Base-by-base conservation (phyloP, 2,329 filamentous ascomycete genomes). In the Tolypocladium ovalisporum region DNA sequence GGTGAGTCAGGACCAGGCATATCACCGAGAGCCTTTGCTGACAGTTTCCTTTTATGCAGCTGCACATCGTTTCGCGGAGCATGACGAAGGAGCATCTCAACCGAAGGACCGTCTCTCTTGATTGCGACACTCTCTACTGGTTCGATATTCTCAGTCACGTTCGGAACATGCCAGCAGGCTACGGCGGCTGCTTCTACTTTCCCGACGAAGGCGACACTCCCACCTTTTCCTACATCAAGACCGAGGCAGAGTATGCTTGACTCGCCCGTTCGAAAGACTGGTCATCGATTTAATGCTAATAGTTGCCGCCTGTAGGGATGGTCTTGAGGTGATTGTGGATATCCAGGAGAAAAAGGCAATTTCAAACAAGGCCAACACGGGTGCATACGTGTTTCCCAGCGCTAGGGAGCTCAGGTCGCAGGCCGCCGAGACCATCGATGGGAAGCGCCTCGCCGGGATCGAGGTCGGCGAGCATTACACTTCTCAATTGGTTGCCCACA, bases 121-220 rank as follows among this genome's bases (percentile, higher is more conserved):
- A 69, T 57, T 69, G 67, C 60, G 67, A 69, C n/a, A 69, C 66
- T 42, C 67, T 69, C 57, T 68, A 68, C 62, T 69, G 66, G 67
- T 64, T 62, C 42, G 66, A 69, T 40, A 61, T 69, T 35, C 64
- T 69, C 4, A 58, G 63, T 42, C 55, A 65, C 15, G 61, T 64
- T 35, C 64, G 67, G 32, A 58, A 62, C 54, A 65, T 68, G 64
- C 64, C 66, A 17, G 29, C 58, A 24, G 59, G 59, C 49, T 61
- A 66, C 53, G 66, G 66, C 49, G 65, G 61, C 27, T 65, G 63
- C 58, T 61, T 67, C 59, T 66, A 65, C 58, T 67, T 69, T 54
- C 60, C 61, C 22, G 62, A 70, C 55, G 60, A 65, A 27, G 65
- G 65, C 24, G 61, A 67, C 56, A 64, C 65, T 54, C 66, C 66